Base-by-base conservation (phyloP, 371 early-diverging fungal genomes). In the Rhizopus microsporus region DNA sequence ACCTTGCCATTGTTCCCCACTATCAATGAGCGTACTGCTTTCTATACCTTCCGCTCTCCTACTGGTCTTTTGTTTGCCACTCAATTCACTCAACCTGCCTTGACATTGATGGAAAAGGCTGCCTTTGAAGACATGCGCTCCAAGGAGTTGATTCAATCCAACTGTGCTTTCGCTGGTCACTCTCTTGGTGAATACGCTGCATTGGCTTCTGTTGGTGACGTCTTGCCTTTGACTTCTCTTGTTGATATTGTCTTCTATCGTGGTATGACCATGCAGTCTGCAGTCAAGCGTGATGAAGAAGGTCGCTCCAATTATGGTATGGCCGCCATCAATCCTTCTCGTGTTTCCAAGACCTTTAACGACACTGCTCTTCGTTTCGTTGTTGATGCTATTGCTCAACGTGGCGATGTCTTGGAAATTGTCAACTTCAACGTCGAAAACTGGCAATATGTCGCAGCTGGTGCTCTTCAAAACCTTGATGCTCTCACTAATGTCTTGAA, bases 361-460 rank as follows among this genome's bases (percentile, higher is more conserved):
- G 90, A 93, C 74, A 86, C 89, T 72, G 91, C 88, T 38, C 86
- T 97, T 58, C 82, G 86, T 55, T 85, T 87, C 59, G 84, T 93
- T 30, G 92, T 97, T 30, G 85, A 88, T 61, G 79, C 91, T 35
- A 92, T 97, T 68, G 89, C 90, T 57, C 82, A 87, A 61, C 80
- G 84, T 57, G 86, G 89, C 53, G 89, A 87, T 45, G 84, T 97
- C 32, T 75, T 96, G 54, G 97, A 97, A 67, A 93, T 97, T 68
- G 97, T 96, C 69, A 97, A 97, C 85, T 93, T 88, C 81, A 97
- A 97, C 83, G 97, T 97, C 34, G 93, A 92, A 59, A 93, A 90
- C 85, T 87, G 90, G 87, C 98, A 97, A 79, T 96, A 96, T 66
- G 96, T 96, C 32, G 90, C 93, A 34, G 92, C 98, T 51, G 98